phyloP scores from a whole-genome alignment of 2,329 filamentous ascomycete genomes.

The Ceratocystis harringtonii region DNA sequence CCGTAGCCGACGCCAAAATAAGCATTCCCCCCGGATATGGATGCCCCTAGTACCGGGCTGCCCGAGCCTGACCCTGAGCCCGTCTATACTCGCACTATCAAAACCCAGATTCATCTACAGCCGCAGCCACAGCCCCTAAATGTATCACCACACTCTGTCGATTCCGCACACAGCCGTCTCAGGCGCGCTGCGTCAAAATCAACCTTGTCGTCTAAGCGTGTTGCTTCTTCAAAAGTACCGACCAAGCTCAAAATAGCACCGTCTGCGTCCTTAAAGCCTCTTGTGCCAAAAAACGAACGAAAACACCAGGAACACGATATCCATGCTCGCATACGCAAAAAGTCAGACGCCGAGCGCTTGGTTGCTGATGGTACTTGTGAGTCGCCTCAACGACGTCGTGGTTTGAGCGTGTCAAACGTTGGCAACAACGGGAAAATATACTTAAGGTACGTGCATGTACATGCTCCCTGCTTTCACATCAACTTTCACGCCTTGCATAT shows the following conservation, averaged over 20 bases:
- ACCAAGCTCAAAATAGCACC: constrained; percentile 15
- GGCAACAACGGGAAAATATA: constrained; percentile 74
- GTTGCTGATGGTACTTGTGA: constrained; percentile 44
- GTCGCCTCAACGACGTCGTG: constrained; percentile 27
- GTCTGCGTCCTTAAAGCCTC: constrained; percentile 16
- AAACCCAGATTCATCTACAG: constrained; percentile 10
- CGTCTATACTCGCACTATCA: constrained; percentile 2
- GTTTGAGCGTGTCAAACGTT: constrained; percentile 69
- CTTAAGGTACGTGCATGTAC: constrained; percentile 59
- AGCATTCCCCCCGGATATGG: background rate
- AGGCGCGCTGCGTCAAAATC: constrained; percentile 10
- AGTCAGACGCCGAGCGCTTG: constrained; percentile 38
- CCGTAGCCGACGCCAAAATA: background rate
- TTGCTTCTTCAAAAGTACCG: background rate
- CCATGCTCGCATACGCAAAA: constrained; percentile 32
- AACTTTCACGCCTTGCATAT: background rate
- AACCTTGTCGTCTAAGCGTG: background rate
- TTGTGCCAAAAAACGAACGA: constrained; percentile 26
- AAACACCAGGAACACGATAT: constrained; percentile 28
- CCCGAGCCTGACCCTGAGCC: background rate
- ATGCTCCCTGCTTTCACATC: constrained; percentile 19
- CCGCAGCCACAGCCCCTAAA: constrained; percentile 3
- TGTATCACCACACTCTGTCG: constrained; percentile 10
- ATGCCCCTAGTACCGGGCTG: background rate
- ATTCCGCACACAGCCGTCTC: constrained; percentile 14